A percentile compares a stretch with the other conserved stretches of the same genome.
Evolutionary conservation across 2,329 filamentous ascomycete species (phyloP).

Genomic region (Penicillium digitatum): DNA sequence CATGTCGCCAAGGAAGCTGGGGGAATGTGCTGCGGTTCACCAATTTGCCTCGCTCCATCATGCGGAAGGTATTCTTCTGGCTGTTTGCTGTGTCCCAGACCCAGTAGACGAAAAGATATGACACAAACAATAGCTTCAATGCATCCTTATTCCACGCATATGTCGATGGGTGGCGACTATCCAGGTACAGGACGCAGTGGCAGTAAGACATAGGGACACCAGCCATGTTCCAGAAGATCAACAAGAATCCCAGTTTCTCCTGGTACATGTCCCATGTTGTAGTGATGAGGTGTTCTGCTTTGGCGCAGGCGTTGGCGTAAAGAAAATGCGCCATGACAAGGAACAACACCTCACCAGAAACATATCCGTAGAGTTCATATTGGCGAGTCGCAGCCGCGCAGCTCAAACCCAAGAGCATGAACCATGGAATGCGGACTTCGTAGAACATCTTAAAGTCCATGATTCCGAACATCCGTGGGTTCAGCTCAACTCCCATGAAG

Average conservation of each 20-base stretch:
- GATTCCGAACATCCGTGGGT: slow-evolving; percentile 75
- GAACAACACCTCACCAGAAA: slow-evolving; percentile 75
- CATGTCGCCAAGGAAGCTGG: slow-evolving; percentile 76
- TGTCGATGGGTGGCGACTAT: slow-evolving; percentile 69
- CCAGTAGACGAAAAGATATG: slow-evolving; percentile 82
- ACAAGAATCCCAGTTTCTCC: slow-evolving; percentile 94
- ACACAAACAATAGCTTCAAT: slow-evolving; percentile 58
- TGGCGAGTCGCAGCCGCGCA: slow-evolving; percentile 66
- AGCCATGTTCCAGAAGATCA: slow-evolving; percentile 95
- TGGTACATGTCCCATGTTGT: slow-evolving; percentile 95
- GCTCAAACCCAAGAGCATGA: slow-evolving; percentile 72
- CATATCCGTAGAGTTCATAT: slow-evolving; percentile 76
- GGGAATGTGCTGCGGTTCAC: slow-evolving; percentile 75
- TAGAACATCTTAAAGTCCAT: slow-evolving; percentile 95
- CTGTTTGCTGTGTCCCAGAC: slow-evolving; percentile 88
- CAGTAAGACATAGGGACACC: slow-evolving; percentile 88
- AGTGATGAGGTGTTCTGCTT: slow-evolving; percentile 84
- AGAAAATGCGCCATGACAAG: slow-evolving; percentile 83
- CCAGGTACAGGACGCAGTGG: slow-evolving; percentile 85
- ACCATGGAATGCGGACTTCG: slow-evolving; percentile 92
- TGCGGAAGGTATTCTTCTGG: slow-evolving; percentile 87
- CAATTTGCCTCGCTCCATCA: slow-evolving; percentile 65
- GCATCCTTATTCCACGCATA: slow-evolving; percentile 70
- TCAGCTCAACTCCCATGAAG: slow-evolving; percentile 84
- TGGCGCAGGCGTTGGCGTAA: slow-evolving; percentile 85